phyloP scores from a whole-genome alignment of 495 filamentous ascomycete genomes.

The Lindgomyces ingoldianus region DNA sequence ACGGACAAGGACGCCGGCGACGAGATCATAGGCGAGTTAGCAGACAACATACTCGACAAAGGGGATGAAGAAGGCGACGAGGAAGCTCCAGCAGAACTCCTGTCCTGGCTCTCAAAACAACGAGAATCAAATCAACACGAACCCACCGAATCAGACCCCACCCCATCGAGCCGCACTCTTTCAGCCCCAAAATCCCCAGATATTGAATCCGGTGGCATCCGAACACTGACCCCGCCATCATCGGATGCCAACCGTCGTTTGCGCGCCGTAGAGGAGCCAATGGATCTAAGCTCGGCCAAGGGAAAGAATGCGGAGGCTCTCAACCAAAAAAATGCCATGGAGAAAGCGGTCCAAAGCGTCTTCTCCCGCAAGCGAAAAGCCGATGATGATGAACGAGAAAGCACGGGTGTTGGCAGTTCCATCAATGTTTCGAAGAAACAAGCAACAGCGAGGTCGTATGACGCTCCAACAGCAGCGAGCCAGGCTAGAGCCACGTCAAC shows the following conservation, averaged over 20 bases:
- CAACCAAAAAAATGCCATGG: background rate
- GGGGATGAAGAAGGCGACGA: conserved; percentile 31
- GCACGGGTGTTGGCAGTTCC: conserved; percentile 2
- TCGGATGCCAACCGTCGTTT: conserved; percentile 26
- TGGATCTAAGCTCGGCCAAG: background rate
- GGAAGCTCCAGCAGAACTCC: conserved; percentile 4
- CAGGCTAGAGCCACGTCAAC: conserved; percentile 11
- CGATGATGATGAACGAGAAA: conserved; percentile 4
- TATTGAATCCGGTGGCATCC: background rate
- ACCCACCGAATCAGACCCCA: background rate
- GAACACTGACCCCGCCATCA: conserved; percentile 26
- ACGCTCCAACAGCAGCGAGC: conserved; percentile 34
- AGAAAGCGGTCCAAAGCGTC: background rate
- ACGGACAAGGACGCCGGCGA: conserved; percentile 38
- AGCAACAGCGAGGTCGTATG: conserved; percentile 27
- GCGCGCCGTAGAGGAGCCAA: background rate
- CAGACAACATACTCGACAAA: conserved; percentile 39
- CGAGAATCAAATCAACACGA: background rate
- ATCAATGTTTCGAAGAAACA: conserved; percentile 24
- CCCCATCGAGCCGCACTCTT: background rate
- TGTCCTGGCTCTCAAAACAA: conserved; percentile 21
- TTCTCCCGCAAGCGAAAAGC: conserved; percentile 29
- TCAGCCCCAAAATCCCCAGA: conserved; percentile 4
- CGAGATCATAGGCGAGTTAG: conserved; percentile 42
- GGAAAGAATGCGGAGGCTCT: conserved; percentile 1